Evolutionary conservation across 495 filamentous ascomycete genomes (phyloP).

Genomic region (Acidiella bohemica): DNA sequence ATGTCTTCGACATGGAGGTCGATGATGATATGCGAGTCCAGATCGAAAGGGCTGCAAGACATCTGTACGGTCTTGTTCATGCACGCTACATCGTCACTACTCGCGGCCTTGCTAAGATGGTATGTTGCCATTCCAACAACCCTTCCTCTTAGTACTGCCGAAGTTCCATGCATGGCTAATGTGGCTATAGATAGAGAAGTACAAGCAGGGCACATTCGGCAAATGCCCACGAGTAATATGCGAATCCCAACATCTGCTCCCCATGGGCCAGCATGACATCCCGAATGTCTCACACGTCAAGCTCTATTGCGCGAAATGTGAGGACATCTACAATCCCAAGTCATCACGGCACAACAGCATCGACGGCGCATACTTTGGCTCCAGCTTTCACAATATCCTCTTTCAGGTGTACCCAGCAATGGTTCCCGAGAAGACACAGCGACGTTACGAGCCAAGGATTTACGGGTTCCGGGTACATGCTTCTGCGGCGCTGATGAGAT

Average conservation of each 20-base stretch:
- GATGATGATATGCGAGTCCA: constrained; percentile 96
- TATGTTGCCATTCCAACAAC: constrained; percentile 35
- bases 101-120: constrained; percentile 89
- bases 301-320: constrained; percentile 91
- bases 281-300: constrained; percentile 78
- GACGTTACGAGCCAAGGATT: constrained; percentile 74
- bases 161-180: constrained; percentile 5
- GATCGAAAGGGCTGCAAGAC: constrained; percentile 93
- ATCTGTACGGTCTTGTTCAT: constrained; percentile 92
- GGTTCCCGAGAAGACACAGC: constrained; percentile 68
- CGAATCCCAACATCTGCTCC: constrained; percentile 77
- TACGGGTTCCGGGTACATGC: constrained; percentile 95
- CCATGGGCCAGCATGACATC: constrained; percentile 82
- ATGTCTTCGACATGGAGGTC: constrained; percentile 97
- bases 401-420: constrained; percentile 95
- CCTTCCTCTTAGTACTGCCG: not conserved
- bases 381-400: constrained; percentile 95
- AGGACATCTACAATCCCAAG: constrained; percentile 98
- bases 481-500: constrained; percentile 71
- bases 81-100: constrained; percentile 97
- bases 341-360: constrained; percentile 89
- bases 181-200: constrained; percentile 73
- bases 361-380: constrained; percentile 95
- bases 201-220: constrained; percentile 94
- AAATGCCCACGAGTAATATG: constrained; percentile 96